Percentiles rank a stretch among this genome's conserved stretches.
Conservation (phyloP, 108 stramenopile species). For the Heterococcus sp. region DNA sequence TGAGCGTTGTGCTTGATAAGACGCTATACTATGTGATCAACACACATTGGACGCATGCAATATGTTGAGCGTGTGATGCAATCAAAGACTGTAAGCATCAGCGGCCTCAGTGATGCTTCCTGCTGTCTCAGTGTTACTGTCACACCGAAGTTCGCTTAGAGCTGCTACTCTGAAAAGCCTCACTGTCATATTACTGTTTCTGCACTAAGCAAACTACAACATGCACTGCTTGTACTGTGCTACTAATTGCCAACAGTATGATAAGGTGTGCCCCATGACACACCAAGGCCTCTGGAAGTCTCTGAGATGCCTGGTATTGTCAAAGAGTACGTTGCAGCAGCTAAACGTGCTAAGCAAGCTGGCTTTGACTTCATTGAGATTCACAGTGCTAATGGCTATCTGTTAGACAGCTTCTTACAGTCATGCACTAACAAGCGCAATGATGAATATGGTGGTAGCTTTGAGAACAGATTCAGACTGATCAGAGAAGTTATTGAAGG, state of each 20-base stretch:
- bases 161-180: too few species aligned
- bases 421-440: slow-evolving; percentile 47
- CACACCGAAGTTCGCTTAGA: too few species aligned
- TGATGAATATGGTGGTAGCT: slow-evolving; percentile 51
- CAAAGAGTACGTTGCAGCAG: neutral
- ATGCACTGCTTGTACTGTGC: too few species aligned
- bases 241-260: neutral
- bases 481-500: slow-evolving; percentile 57
- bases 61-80: too few species aligned
- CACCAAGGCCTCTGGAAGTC: neutral
- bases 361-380: slow-evolving; percentile 54
- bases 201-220: too few species aligned
- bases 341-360: slow-evolving; percentile 17
- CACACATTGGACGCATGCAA: too few species aligned
- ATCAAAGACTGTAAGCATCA: too few species aligned
- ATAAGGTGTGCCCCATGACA: neutral
- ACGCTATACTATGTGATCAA: too few species aligned
- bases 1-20: too few species aligned
- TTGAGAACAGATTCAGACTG: slow-evolving; percentile 67
- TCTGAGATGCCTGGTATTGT: neutral
- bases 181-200: too few species aligned
- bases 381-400: slow-evolving; percentile 48
- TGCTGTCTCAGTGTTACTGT: too few species aligned
- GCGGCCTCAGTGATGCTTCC: too few species aligned
- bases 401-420: slow-evolving; percentile 53